Conservation (phyloP, 2,329 filamentous ascomycete species). For the Trichoderma koningiopsis region DNA sequence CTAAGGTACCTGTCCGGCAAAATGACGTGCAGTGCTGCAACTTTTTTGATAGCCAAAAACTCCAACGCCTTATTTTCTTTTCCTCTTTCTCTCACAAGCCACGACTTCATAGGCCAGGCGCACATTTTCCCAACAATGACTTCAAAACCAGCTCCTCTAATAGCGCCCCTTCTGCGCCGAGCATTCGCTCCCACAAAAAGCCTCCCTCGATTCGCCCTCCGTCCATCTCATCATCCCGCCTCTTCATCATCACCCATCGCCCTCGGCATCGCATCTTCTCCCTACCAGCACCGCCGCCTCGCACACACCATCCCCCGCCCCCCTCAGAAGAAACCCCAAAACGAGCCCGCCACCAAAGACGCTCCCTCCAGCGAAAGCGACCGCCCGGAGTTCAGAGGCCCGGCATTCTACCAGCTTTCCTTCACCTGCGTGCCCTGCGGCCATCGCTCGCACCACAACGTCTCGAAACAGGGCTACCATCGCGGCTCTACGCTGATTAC, state of each 20-base stretch:
- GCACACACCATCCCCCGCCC: constrained; percentile 44
- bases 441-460: constrained; percentile 75
- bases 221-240: constrained; percentile 27
- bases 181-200: constrained; percentile 29
- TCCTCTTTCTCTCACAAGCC: not conserved
- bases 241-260: constrained; percentile 12
- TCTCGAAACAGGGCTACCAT: constrained; percentile 96
- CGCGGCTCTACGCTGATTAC: constrained; percentile 84
- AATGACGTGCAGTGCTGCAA: constrained; percentile 21
- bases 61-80: not conserved
- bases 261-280: not conserved
- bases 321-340: constrained; percentile 27
- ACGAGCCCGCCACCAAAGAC: constrained; percentile 26
- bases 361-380: constrained; percentile 35
- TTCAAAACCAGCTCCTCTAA: constrained; percentile 31
- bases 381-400: constrained; percentile 38
- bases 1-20: not conserved
- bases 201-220: constrained; percentile 26
- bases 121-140: constrained; percentile 33
- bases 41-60: not conserved
- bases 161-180: constrained; percentile 29
- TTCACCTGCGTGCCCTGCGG: constrained; percentile 92
- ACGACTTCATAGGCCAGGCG: not conserved
- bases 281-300: constrained; percentile 32
- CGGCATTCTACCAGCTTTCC: constrained; percentile 80